Evolutionary conservation across 805 yeast genomes (phyloP), one percentile per base, ranked within the genome.

Genomic region (Lipomyces chichibuensis): DNA sequence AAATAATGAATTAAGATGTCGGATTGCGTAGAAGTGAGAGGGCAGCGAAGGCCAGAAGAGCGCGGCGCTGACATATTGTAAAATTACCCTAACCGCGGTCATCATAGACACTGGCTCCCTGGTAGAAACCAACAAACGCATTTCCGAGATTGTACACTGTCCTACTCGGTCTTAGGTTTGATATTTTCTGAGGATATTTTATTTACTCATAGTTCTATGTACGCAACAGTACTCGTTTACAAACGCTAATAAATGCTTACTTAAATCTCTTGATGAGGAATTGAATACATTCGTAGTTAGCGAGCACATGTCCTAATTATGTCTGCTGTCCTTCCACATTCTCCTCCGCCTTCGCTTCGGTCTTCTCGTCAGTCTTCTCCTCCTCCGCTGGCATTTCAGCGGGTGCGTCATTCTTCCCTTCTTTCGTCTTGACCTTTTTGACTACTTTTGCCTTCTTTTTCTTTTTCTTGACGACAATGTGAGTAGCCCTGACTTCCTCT

Each of bases 401-500:
- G 57, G 3, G 25, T 56, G 20, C 23, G 46, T 20, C 56, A n/a
- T 9, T 46, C 56, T 32, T 57, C 61, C 7, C n/a, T 9, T 51
- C 35, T 23, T 39, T 20, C 20, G 14, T 60, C 57, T 52, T 60
- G 20, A 54, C 27, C 59, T 13, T 60, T 60, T 66, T 69, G 7
- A 60, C 67, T n/a, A 57, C 59, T 57, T 66, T 69, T 2, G 65
- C 68, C 23, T 57, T 61, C 69, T 67, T 69, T 27, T 51, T 53
- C 66, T 64, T 64, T 63, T 69, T 69, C 65, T 69, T 69, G 14
- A 60, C 69, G 7, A 62, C 66, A 33, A 65, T 58, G 46, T 60
- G 63, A 32, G 70, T 64, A 29, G 68, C 65, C 29, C 25, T 59
- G 55, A 56, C 66, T 35, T 59, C 65, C 25, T 54, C 67, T 25